Evolutionary conservation across 2,329 filamentous ascomycete species (phyloP), one percentile per base, ranked within the genome.

Genomic region (Dactylellina drechsleri): DNA sequence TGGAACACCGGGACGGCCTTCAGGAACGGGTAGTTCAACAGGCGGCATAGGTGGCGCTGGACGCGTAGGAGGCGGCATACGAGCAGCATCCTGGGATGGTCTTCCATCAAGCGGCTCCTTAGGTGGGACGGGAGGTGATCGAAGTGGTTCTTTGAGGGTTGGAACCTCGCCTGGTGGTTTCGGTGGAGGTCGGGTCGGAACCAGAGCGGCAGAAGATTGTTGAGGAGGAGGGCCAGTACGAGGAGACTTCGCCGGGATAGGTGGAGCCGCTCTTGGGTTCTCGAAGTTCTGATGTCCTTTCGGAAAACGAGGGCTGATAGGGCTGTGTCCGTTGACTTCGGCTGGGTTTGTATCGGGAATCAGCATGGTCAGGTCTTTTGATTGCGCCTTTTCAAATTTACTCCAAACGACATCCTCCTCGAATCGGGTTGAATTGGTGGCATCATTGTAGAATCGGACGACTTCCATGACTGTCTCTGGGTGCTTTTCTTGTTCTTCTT

Each of bases 401-500:
- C 98, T 93, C 85, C 95, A 92, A 68, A 95, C 90, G 79, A 92
- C 91, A 80, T 97, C 92, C 81, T 97, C 92, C 76, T 89, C 88
- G 58, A 67, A 74, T 43, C 70, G 41, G 72, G 88, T 89, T 79
- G 86, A 87, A 79, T 94, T 92, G 26, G 92, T 91, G 77, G 92
- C 97, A 83, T 97, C 94, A 82, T 97, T 96, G 85, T 97, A 98
- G 82, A 98, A 98, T 73, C 91, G 92, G 83, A 99, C 90, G 79
- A 99, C 95, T 82, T 98, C 92, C 81, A 96, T 90, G 83, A 97
- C 93, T 72, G 94, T 93, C 82, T 98, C 93, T 1, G 95, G 95
- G 80, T 98, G 93, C 82, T 97, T 91, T 82, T 94, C 92, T 82
- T 96, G 91, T 82, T 98, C 95, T 83, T 95, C 93, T 83, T 97